Conservation (phyloP, 2,329 filamentous ascomycete species). For the Meredithiella fracta region DNA sequence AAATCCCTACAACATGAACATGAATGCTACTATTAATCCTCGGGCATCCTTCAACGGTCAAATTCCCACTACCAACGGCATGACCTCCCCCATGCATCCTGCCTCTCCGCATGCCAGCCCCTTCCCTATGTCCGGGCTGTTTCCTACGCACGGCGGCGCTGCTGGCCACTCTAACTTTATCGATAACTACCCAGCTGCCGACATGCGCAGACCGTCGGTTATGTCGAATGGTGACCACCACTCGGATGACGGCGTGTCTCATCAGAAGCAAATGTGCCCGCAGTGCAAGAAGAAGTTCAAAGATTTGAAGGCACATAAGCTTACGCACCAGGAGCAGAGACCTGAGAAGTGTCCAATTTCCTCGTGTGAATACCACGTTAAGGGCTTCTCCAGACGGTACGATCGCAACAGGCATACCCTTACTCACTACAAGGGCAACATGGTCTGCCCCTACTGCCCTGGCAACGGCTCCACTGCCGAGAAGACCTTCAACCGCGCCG, state of each 20-base stretch:
- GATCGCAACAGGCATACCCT: constrained; percentile 91
- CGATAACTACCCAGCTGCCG: neutral
- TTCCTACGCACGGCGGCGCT: too few relatives aligned
- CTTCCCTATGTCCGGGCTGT: too few relatives aligned
- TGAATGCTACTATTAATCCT: neutral
- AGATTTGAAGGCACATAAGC: constrained; percentile 83
- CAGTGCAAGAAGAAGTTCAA: constrained; percentile 80
- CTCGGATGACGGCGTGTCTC: neutral
- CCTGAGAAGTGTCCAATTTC: constrained; percentile 89
- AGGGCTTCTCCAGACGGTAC: constrained; percentile 89
- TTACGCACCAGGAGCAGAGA: constrained; percentile 79
- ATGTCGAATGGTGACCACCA: constrained; percentile 41
- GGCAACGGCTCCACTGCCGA: constrained; percentile 75
- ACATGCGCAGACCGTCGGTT: constrained; percentile 12
- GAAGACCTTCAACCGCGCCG: constrained; percentile 89
- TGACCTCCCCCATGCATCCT: too few relatives aligned
- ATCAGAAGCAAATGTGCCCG: constrained; percentile 35
- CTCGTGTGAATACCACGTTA: constrained; percentile 80
- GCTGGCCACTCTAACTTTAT: neutral
- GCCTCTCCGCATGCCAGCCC: too few relatives aligned
- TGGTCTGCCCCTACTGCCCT: constrained; percentile 91
- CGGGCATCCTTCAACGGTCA: constrained; percentile 2
- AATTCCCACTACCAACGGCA: constrained; percentile 3
- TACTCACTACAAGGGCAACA: constrained; percentile 92
- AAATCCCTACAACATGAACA: too few relatives aligned